These are phyloP conservation scores for Moniliella sp. DNA, from an alignment of 1,284 basidiomycete species.

Conservation along the genomic window DNA sequence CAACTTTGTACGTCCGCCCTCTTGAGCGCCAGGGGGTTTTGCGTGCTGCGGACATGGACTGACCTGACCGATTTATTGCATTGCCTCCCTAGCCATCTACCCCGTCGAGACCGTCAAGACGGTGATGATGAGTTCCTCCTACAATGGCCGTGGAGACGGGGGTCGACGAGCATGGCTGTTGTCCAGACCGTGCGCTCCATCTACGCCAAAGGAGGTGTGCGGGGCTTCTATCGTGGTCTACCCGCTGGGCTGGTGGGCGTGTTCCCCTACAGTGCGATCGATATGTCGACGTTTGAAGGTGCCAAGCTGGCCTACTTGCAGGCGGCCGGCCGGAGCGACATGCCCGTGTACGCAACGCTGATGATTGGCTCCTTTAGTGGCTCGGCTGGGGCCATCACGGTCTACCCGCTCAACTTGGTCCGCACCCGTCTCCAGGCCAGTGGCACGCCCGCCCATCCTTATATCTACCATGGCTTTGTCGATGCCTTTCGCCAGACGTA, in stretches of 20 bases:
- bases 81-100: conserved; percentile 33
- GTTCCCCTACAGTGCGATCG: conserved; percentile 36
- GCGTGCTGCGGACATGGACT: not conserved
- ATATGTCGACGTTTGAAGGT: conserved; percentile 36
- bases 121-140: conserved; percentile 56
- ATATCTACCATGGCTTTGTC: conserved; percentile 65
- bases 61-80: too few species aligned
- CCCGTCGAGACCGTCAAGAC: conserved; percentile 33
- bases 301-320: conserved; percentile 36
- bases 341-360: conserved; percentile 34
- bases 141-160: conserved; percentile 36
- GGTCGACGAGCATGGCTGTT: conserved; percentile 57
- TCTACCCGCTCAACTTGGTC: conserved; percentile 28
- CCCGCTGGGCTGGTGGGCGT: conserved; percentile 40
- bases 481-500: conserved; percentile 70
- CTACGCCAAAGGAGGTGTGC: conserved; percentile 55
- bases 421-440: conserved; percentile 82
- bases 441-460: conserved; percentile 39
- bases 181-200: conserved; percentile 44
- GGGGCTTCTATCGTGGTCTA: conserved; percentile 74
- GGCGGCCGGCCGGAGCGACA: conserved; percentile 34
- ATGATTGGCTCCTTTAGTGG: conserved; percentile 35
- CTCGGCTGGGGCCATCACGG: conserved; percentile 35
- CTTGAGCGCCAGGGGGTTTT: conserved; percentile 3
- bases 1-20: conserved; percentile 43